Percentiles rank a stretch among this genome's conserved stretches.
These are phyloP conservation scores for Phytophthora sp. DNA, from an alignment of 352 stramenopile genomes.

Conservation along the genomic window DNA sequence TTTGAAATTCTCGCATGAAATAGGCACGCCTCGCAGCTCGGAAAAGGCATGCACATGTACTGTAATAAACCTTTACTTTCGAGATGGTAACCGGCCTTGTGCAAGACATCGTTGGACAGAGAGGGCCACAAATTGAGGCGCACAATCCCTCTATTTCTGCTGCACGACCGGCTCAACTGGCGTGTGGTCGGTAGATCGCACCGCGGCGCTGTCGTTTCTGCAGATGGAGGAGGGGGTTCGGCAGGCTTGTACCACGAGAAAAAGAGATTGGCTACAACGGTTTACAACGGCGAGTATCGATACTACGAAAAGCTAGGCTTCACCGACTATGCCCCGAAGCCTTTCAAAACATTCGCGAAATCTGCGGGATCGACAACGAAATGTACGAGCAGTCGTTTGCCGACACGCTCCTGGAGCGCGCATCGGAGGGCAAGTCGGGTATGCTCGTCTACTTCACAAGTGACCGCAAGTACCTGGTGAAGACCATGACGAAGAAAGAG, in stretches of 20 bases:
- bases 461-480: slow-evolving; percentile 86
- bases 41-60: too few relatives aligned
- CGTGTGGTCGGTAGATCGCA: too few relatives aligned
- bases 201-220: slow-evolving; percentile 52
- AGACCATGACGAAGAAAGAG: slow-evolving; percentile 91
- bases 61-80: too few relatives aligned
- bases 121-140: too few relatives aligned
- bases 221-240: slow-evolving; percentile 69
- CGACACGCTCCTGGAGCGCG: slow-evolving; percentile 81
- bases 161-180: too few relatives aligned
- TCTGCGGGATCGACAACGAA: slow-evolving; percentile 77
- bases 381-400: slow-evolving; percentile 88
- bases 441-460: slow-evolving; percentile 92
- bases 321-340: slow-evolving; percentile 85
- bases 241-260: slow-evolving; percentile 81
- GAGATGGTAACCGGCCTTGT: too few relatives aligned
- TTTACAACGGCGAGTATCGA: slow-evolving; percentile 84
- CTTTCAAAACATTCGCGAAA: slow-evolving; percentile 83
- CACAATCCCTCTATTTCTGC: too few relatives aligned
- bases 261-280: slow-evolving; percentile 79
- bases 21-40: too few relatives aligned
- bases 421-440: slow-evolving; percentile 85
- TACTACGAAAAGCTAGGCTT: slow-evolving; percentile 90
- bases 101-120: too few relatives aligned
- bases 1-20: too few relatives aligned